These are phyloP conservation scores for Fusarium fujikuroi DNA, from an alignment of 2,329 filamentous ascomycete species.

Conservation along the genomic window DNA sequence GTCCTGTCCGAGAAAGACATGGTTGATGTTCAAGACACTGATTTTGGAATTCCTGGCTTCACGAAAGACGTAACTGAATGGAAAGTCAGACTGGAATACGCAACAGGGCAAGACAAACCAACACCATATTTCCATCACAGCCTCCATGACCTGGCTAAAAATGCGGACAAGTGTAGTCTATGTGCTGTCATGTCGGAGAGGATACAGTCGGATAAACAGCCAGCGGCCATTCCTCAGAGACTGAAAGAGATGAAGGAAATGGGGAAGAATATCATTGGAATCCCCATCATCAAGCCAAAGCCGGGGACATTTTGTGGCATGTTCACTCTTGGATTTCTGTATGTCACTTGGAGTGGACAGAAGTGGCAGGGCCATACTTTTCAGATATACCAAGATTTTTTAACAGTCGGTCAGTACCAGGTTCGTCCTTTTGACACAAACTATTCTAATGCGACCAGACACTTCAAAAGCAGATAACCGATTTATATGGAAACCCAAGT, in stretches of 20 bases:
- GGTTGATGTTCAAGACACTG: not conserved
- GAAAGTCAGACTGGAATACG: slow-evolving; percentile 8
- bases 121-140: slow-evolving; percentile 18
- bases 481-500: slow-evolving; percentile 12
- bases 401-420: slow-evolving; percentile 12
- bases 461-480: not conserved
- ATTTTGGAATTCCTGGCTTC: not conserved
- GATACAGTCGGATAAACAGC: not conserved
- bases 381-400: slow-evolving; percentile 1
- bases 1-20: slow-evolving; percentile 3
- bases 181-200: slow-evolving; percentile 30
- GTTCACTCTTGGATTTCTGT: slow-evolving; percentile 17
- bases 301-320: not conserved
- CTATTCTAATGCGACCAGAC: not conserved
- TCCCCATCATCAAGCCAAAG: slow-evolving; percentile 7
- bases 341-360: not conserved
- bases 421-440: rapidly evolving
- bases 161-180: slow-evolving; percentile 17
- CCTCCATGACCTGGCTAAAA: slow-evolving; percentile 1
- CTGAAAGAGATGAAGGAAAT: not conserved
- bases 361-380: not conserved
- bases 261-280: not conserved
- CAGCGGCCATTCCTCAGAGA: not conserved
- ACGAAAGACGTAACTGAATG: not conserved
- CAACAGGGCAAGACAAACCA: not conserved